phyloP scores from a whole-genome alignment of 192 early-diverging fungal genomes.

The Paraglomus occultum region DNA sequence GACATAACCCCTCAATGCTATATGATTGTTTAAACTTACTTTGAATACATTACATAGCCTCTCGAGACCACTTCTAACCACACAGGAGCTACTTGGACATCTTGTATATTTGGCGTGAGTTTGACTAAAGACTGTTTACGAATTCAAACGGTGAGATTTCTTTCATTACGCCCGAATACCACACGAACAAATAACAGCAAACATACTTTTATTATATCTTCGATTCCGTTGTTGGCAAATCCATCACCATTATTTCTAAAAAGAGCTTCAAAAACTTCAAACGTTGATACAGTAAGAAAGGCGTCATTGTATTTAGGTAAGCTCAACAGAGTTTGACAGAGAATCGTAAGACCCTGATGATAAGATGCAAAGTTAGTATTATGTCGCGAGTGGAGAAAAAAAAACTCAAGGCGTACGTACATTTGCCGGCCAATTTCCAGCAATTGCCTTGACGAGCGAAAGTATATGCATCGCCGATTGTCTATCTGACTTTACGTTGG shows the following conservation, averaged over 20 bases:
- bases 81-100: conserved; percentile 73
- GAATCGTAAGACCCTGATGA: conserved; percentile 41
- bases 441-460: conserved; percentile 66
- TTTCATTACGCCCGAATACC: too few relatives aligned
- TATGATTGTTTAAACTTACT: conserved; percentile 13
- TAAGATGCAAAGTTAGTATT: conserved; percentile 38
- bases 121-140: conserved; percentile 56
- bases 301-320: conserved; percentile 78
- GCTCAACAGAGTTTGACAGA: conserved; percentile 73
- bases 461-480: conserved; percentile 64
- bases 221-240: conserved; percentile 40
- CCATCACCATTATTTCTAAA: conserved; percentile 48
- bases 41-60: conserved; percentile 70
- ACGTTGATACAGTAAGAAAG: conserved; percentile 73
- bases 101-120: conserved; percentile 81
- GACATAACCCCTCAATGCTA: conserved; percentile 8
- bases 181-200: conserved; percentile 38
- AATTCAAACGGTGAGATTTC: conserved; percentile 38
- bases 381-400: conserved; percentile 37
- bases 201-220: not conserved
- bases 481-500: conserved; percentile 50
- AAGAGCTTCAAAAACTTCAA: conserved; percentile 67
- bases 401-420: conserved; percentile 20
- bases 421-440: conserved; percentile 51
- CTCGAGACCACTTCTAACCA: conserved; percentile 82